These are phyloP conservation scores for Suillus hirtellus DNA, from an alignment of 768 basidiomycete genomes.

Conservation along the genomic window DNA sequence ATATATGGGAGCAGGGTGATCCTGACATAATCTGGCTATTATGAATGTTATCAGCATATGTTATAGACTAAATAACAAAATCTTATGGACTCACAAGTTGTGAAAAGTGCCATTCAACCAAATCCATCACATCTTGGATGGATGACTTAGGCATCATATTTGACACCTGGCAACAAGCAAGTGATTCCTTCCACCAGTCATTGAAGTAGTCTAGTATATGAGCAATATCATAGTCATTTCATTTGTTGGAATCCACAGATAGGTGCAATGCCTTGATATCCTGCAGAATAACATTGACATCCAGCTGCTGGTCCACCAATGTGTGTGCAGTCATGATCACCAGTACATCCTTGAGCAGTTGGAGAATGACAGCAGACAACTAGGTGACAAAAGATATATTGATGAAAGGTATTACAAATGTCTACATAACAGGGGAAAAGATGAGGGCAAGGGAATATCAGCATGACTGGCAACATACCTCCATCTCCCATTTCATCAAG, in stretches of 20 bases:
- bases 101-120: neutral
- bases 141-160: constrained; percentile 3
- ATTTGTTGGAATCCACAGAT: fast-evolving
- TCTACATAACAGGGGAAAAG: neutral
- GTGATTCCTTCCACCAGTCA: neutral
- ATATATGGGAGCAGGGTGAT: neutral
- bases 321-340: neutral
- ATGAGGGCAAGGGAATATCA: neutral
- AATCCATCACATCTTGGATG: constrained; percentile 1
- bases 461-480: neutral
- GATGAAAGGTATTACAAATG: neutral
- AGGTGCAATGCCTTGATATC: neutral
- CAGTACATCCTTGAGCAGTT: neutral
- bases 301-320: neutral
- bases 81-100: neutral
- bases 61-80: too few species aligned
- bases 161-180: neutral
- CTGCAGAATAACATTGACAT: neutral
- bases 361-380: neutral
- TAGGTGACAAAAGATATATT: neutral
- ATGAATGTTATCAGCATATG: neutral
- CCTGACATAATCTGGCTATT: neutral
- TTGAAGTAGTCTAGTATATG: neutral
- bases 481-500: too few species aligned
- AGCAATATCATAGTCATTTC: neutral